Evolutionary conservation across 495 filamentous ascomycete species (phyloP), one percentile per base, ranked within the genome.

Genomic region (Penicillium desertorum): DNA sequence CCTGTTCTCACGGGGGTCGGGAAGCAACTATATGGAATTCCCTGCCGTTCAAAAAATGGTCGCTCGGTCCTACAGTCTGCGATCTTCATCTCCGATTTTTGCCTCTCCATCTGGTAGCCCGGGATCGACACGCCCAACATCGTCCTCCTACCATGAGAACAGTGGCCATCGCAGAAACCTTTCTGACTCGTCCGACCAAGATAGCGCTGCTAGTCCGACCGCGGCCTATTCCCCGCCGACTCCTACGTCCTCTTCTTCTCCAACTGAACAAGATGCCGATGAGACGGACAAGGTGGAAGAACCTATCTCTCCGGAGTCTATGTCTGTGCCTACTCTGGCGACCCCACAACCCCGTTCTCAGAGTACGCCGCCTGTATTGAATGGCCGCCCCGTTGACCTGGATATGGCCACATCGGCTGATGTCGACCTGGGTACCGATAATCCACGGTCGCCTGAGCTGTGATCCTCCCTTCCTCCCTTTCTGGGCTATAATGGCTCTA

Each of bases 1-100:
- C 45, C 85, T 98, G 50, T 96, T 98, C 70, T 81, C 82, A 0
- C 73, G 83, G 9, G 71, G 70, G 3, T 62, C 72, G 20, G 72
- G 74, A 49, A 70, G 71, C 52, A 74, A 73, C 44, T 80, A 81
- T 58, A 74, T 83, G 44, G 84, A 86, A 46, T 64, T 83, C 25
- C 83, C 82, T 5, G 67, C 83, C 19, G 68, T 83, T 11, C 84
- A 86, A 60, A 80, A 80, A 52, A 81, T 84, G 71, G 76, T 86
- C 49, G 64, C 74, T 20, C 78, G 75, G 20, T 83, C 81, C 34
- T 74, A 74, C 57, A 75, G 70, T 58, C 56, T 77, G 48, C 71
- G 73, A 14, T 67, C 69, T n/a, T 71, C 73, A 2, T 75, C 75
- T 1, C 71, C 78, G 1, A 55, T 71, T 3, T 74, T 76, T 48